Evolutionary conservation across 345 rosid genomes (phyloP), one percentile per base, ranked within the genome.

Genomic region (Stellera chamaejasme): DNA sequence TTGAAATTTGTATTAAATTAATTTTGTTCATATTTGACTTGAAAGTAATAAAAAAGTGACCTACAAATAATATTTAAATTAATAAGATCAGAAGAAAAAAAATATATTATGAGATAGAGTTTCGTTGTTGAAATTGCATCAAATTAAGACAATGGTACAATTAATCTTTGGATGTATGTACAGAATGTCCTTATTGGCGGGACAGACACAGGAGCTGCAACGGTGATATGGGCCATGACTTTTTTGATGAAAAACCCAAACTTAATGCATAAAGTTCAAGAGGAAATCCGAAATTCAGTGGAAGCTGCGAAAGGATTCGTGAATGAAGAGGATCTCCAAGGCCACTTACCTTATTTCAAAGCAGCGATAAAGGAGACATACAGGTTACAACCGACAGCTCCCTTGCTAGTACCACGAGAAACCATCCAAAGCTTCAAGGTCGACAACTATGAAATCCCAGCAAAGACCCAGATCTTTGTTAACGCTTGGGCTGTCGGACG

Each of bases 221-320:
- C 78, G 0, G 52, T 72, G 54, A 61, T 51, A n/a, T 85, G 87
- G 84, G 65, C 76, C 0, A 80, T 82, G 75, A 70, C 78, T 0
- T 61, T 60, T 7, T 65, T 79, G 2, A 78, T 53, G 50, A 77
- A 58, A 52, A 60, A 69, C 48, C 72, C 74, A 0, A 14, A 46
- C 51, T 59, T 62, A 10, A 59, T 84, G 77, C 64, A 63, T 61
- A 77, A 67, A 68, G 65, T 42, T 64, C 79, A 78, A 59, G 60
- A 10, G 12, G 77, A 79, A 54, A 54, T 66, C 28, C 57, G 77
- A 45, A 58, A 52, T 10, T 3, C 46, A 3, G 19, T 73, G 75
- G 80, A 10, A 62, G 53, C 23, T 19, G 1, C 0, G 9, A 68
- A 59, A 52, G 67, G 67, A 2, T 61, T 68, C 13, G 66, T 75